phyloP scores from a whole-genome alignment of 2,329 filamentous ascomycete species.

The Epicoccum nigrum region DNA sequence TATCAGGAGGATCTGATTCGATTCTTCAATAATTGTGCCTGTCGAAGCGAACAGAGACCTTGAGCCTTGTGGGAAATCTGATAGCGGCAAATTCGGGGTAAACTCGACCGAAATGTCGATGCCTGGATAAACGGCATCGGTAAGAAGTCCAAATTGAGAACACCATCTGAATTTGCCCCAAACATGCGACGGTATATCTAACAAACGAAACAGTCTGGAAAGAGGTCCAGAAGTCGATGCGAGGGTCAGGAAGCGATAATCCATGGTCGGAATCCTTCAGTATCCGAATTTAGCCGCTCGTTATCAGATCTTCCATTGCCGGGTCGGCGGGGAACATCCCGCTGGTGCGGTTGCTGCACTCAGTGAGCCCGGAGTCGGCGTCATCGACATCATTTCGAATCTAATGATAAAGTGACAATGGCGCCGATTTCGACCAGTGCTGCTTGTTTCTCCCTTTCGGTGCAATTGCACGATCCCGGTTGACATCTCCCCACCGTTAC shows the following conservation, averaged over 20 bases:
- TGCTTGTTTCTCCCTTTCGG: background rate
- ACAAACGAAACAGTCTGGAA: too few relatives aligned
- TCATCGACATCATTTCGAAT: conserved; percentile 12
- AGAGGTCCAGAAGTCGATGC: background rate
- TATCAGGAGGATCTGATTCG: too few relatives aligned
- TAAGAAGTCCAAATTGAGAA: background rate
- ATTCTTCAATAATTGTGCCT: too few relatives aligned
- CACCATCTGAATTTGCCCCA: too few relatives aligned
- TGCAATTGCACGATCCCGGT: background rate
- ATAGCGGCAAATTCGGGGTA: conserved; percentile 11
- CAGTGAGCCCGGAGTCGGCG: conserved; percentile 15
- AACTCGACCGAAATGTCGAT: conserved; percentile 7
- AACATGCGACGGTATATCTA: too few relatives aligned
- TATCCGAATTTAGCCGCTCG: background rate
- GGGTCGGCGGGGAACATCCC: conserved; percentile 7
- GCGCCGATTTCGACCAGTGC: background rate
- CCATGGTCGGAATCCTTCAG: background rate
- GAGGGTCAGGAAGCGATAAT: background rate
- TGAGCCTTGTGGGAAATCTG: background rate
- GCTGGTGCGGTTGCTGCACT: conserved; percentile 11
- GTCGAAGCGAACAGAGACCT: background rate
- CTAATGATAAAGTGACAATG: conserved; percentile 12
- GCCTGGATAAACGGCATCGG: background rate
- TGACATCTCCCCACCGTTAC: background rate
- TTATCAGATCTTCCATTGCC: conserved; percentile 9